phyloP scores from a whole-genome alignment of 495 filamentous ascomycete species.

The Podospora pseudoanserina region DNA sequence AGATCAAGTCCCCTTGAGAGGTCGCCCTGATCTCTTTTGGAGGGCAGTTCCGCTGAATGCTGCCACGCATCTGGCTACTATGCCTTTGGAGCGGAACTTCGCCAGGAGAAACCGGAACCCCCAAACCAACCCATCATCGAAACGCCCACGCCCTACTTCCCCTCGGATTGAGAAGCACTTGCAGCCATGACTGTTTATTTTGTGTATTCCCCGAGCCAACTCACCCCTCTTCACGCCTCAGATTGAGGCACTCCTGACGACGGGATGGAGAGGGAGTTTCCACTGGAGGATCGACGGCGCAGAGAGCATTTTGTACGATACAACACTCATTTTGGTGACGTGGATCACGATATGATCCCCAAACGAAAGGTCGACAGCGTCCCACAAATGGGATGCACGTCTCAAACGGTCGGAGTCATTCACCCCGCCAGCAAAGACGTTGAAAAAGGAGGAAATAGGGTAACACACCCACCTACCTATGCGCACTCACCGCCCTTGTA shows the following conservation, averaged over 20 bases:
- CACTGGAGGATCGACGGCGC: constrained; percentile 2
- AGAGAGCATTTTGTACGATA: constrained; percentile 13
- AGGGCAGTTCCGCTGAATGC: constrained; percentile 11
- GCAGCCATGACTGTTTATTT: constrained; percentile 10
- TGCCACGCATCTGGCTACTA: not conserved
- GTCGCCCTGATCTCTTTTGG: constrained; percentile 7
- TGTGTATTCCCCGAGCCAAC: constrained; percentile 4
- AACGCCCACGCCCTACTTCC: constrained; percentile 12
- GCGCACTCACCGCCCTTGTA: constrained; percentile 14
- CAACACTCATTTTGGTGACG: constrained; percentile 14
- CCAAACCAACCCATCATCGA: constrained; percentile 10
- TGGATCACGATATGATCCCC: constrained; percentile 15
- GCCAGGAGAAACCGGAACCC: constrained; percentile 10
- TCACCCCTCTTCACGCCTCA: not conserved
- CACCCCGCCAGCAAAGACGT: constrained; percentile 1
- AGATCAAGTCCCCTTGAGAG: constrained; percentile 31
- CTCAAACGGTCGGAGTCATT: constrained; percentile 3
- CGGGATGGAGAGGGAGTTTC: not conserved
- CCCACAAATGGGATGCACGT: not conserved
- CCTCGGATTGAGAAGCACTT: constrained; percentile 12
- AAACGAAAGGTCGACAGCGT: constrained; percentile 10
- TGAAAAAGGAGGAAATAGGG: not conserved
- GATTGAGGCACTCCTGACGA: constrained; percentile 10
- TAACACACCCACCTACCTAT: not conserved
- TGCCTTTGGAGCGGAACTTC: constrained; percentile 2